Conservation (phyloP, 2,329 filamentous ascomycete genomes). For the Coleophoma crateriformis region DNA sequence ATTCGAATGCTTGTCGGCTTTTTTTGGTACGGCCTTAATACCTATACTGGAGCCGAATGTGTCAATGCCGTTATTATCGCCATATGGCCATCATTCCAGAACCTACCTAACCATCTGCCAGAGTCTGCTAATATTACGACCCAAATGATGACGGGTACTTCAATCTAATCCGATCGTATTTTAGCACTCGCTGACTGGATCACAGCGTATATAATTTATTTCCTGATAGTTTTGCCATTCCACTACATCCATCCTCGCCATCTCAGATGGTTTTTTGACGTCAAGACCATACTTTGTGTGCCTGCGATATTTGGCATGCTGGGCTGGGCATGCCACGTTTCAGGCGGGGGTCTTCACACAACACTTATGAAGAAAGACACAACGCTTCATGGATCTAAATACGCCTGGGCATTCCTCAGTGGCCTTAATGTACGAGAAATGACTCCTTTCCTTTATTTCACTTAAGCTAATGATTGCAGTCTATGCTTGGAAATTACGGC, state of each 20-base stretch:
- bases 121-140: conserved; percentile 7
- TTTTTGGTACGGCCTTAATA: conserved; percentile 29
- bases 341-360: conserved; percentile 10
- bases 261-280: conserved; percentile 44
- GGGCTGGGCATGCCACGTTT: conserved; percentile 3
- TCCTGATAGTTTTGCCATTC: conserved; percentile 33
- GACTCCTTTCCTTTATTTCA: too few species aligned
- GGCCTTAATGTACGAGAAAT: conserved; percentile 6
- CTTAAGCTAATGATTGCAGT: too few species aligned
- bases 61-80: conserved; percentile 21
- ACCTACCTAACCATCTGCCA: conserved; percentile 13
- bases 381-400: conserved; percentile 3
- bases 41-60: conserved; percentile 15
- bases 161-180: too few species aligned
- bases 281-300: conserved; percentile 33
- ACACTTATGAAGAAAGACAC: conserved; percentile 5
- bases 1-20: conserved; percentile 33
- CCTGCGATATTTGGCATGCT: conserved; percentile 10
- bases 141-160: conserved; percentile 6
- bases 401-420: conserved; percentile 11
- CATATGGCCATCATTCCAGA: conserved; percentile 10
- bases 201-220: conserved; percentile 7
- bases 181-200: too few species aligned
- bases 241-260: conserved; percentile 37
- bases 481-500: conserved; percentile 10